Evolutionary conservation across 768 basidiomycete species (phyloP), one percentile per base, ranked within the genome.

Genomic region (Steccherinum ochraceum): DNA sequence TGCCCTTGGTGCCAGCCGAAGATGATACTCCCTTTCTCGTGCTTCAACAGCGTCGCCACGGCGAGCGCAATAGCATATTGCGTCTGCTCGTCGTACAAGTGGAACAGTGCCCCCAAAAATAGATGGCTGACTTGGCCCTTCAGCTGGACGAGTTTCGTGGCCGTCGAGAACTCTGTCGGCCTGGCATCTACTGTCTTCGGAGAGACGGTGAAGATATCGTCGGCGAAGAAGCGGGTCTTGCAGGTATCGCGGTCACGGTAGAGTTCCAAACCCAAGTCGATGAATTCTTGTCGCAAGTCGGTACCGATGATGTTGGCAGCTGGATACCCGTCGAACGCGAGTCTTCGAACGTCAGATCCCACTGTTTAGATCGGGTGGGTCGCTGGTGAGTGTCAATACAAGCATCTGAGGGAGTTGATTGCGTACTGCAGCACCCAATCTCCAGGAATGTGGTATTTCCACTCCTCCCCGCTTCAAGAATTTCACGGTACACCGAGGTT

Each of bases 361-460:
- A 69, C 67, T 69, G 47, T 13, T 12, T 13, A 40, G n/a, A 45
- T 25, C 19, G 12, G 4, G 4, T 5, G 5, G 12, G 5, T n/a
- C n/a, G n/a, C n/a, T n/a, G n/a, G n/a, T n/a, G n/a, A n/a, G n/a
- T n/a, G n/a, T n/a, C n/a, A n/a, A n/a, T n/a, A n/a, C n/a, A n/a
- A n/a, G n/a, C n/a, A n/a, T n/a, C n/a, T n/a, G n/a, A n/a, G n/a
- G n/a, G n/a, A n/a, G n/a, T n/a, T 27, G 3, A n/a, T 12, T 12
- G 59, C 67, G 12, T 48, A 68, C 67, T 68, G 56, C 62, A 63
- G 53, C 68, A 69, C 3, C 68, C 67, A 12, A 69, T 39, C 42
- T 69, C 67, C 3, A 69, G 52, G 52, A 68, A 59, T 4, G 61
- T 24, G 2, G 64, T 55, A 5, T 54, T 35, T 11, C 60, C 57